These are phyloP conservation scores for Forsythia viridissima DNA, from an alignment of 257 asterid genomes.

Conservation along the genomic window DNA sequence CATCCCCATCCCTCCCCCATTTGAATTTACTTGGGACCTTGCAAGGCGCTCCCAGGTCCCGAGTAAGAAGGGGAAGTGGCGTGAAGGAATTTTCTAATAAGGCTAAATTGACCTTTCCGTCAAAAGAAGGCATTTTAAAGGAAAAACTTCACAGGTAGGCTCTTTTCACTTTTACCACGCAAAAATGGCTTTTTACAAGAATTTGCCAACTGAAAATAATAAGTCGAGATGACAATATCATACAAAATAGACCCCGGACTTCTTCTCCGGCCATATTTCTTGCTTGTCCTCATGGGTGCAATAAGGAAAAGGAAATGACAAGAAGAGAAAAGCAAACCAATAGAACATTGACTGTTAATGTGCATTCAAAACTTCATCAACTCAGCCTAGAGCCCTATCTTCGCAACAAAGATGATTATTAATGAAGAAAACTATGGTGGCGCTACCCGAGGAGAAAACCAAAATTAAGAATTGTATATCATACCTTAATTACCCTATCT, in stretches of 20 bases:
- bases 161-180: too few relatives aligned
- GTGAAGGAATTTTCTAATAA: too few relatives aligned
- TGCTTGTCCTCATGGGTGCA: too few relatives aligned
- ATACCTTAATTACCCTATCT: slow-evolving; percentile 64
- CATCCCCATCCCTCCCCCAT: too few relatives aligned
- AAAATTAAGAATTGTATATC: background rate
- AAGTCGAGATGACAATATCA: too few relatives aligned
- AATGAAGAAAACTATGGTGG: background rate
- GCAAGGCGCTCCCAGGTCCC: background rate
- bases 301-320: background rate
- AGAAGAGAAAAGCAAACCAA: background rate
- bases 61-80: background rate
- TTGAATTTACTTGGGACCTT: background rate
- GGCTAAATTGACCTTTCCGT: background rate
- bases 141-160: too few relatives aligned
- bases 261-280: too few relatives aligned
- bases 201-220: too few relatives aligned
- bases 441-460: background rate
- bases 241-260: too few relatives aligned
- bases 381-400: background rate
- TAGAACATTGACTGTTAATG: background rate
- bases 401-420: background rate
- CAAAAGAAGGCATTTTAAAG: background rate
- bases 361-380: background rate
- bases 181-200: too few relatives aligned